These are phyloP conservation scores for Lactarius akahatsu DNA, from an alignment of 768 basidiomycete genomes.

Conservation along the genomic window DNA sequence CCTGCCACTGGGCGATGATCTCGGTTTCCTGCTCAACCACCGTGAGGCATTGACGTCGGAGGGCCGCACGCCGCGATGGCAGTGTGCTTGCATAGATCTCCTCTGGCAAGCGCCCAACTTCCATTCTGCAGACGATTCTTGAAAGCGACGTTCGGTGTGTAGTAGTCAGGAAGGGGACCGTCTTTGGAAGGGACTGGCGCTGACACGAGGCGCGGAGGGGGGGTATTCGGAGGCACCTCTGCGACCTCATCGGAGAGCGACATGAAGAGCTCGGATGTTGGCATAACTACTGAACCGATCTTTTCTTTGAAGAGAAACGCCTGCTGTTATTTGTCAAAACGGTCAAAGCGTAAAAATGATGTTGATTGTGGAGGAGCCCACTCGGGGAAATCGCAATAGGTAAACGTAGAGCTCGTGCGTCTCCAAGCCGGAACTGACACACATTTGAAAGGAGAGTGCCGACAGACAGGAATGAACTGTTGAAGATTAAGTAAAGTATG, in stretches of 20 bases:
- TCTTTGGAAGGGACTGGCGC: not conserved
- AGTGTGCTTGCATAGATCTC: conserved; percentile 67
- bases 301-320: not conserved
- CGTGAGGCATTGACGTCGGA: conserved; percentile 54
- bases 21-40: conserved; percentile 58
- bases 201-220: no score
- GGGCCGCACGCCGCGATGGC: conserved; percentile 61
- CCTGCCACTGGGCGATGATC: conserved; percentile 69
- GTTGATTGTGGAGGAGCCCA: not conserved
- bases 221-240: not conserved
- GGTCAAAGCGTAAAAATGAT: not conserved
- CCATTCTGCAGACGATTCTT: conserved; percentile 13
- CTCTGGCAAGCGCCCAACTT: conserved; percentile 35
- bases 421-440: no score
- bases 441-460: no score
- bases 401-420: no score
- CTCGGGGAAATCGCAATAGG: not conserved
- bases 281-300: not conserved
- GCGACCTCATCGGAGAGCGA: not conserved
- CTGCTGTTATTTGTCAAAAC: not conserved
- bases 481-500: no score
- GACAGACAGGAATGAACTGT: no score
- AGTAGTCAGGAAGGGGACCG: not conserved
- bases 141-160: not conserved
- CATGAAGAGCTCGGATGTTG: conserved; percentile 6